Conservation (phyloP, 2,329 filamentous ascomycete genomes). For the Neofusicoccum umdonicola region DNA sequence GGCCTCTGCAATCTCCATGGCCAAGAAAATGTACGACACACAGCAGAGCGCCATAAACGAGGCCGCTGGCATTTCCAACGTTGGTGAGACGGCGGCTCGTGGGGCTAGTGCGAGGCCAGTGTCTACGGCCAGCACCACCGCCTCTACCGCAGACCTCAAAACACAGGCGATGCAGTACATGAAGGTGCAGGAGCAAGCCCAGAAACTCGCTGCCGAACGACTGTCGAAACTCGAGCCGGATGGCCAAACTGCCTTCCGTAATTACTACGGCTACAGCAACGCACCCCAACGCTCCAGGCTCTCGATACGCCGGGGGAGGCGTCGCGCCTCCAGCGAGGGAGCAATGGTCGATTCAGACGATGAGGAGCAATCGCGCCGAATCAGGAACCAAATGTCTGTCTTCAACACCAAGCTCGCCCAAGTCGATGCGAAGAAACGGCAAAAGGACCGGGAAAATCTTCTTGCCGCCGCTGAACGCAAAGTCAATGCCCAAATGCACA, state of each 20-base stretch:
- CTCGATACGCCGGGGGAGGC: slow-evolving; percentile 53
- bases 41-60: slow-evolving; percentile 63
- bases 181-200: slow-evolving; percentile 80
- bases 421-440: slow-evolving; percentile 71
- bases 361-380: slow-evolving; percentile 66
- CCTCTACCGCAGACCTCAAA: slow-evolving; percentile 45
- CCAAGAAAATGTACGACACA: slow-evolving; percentile 75
- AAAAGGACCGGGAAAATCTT: slow-evolving; percentile 71
- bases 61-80: slow-evolving; percentile 34
- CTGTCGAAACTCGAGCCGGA: slow-evolving; percentile 73
- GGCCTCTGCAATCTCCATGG: slow-evolving; percentile 85
- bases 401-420: slow-evolving; percentile 67
- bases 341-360: slow-evolving; percentile 55
- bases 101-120: slow-evolving; percentile 30
- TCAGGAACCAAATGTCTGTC: slow-evolving; percentile 75
- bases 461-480: slow-evolving; percentile 80
- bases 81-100: slow-evolving; percentile 35
- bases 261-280: slow-evolving; percentile 70
- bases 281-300: slow-evolving; percentile 48
- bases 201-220: slow-evolving; percentile 79
- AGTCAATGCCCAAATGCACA: slow-evolving; percentile 73
- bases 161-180: slow-evolving; percentile 52
- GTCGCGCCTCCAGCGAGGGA: slow-evolving; percentile 66
- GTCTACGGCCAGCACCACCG: slow-evolving; percentile 27
- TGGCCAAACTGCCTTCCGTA: slow-evolving; percentile 63